Conservation (phyloP, 2,329 filamentous ascomycete species). For the Fusarium concolor region DNA sequence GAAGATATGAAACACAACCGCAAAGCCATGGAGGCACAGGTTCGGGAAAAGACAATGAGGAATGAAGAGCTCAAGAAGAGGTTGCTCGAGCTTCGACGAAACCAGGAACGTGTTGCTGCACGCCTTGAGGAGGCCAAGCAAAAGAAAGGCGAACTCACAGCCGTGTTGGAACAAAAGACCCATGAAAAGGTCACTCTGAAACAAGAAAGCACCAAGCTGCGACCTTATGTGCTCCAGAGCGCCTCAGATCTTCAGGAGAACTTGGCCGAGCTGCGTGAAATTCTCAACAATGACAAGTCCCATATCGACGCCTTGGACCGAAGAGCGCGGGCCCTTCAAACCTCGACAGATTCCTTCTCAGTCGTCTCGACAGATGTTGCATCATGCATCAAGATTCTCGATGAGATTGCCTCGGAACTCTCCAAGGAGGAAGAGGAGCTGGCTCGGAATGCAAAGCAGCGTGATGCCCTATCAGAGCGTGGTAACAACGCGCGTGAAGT, state of each 20-base stretch:
- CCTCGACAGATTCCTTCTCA: conserved; percentile 88
- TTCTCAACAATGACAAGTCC: conserved; percentile 79
- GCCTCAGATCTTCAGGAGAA: conserved; percentile 84
- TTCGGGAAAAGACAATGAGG: conserved; percentile 84
- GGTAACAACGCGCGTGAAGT: conserved; percentile 92
- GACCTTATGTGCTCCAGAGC: conserved; percentile 92
- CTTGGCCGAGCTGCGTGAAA: conserved; percentile 83
- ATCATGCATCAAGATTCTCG: conserved; percentile 87
- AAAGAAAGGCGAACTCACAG: conserved; percentile 81
- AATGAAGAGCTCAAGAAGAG: conserved; percentile 89
- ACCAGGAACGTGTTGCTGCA: conserved; percentile 84
- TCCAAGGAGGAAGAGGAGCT: conserved; percentile 93
- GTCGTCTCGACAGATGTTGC: conserved; percentile 88
- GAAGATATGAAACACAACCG: conserved; percentile 85
- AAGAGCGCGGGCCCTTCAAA: conserved; percentile 88
- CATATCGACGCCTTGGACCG: conserved; percentile 91
- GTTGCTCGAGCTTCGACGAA: conserved; percentile 81
- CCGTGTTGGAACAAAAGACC: conserved; percentile 77
- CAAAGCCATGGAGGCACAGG: conserved; percentile 81
- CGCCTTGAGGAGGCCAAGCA: conserved; percentile 85
- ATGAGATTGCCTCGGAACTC: conserved; percentile 87
- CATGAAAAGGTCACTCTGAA: conserved; percentile 76
- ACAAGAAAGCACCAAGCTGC: conserved; percentile 88
- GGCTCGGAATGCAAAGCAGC: conserved; percentile 80
- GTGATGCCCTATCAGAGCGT: conserved; percentile 87